Evolutionary conservation across 768 basidiomycete genomes (phyloP), one percentile per base, ranked within the genome.

Genomic region (Rhodotorula babjevae): DNA sequence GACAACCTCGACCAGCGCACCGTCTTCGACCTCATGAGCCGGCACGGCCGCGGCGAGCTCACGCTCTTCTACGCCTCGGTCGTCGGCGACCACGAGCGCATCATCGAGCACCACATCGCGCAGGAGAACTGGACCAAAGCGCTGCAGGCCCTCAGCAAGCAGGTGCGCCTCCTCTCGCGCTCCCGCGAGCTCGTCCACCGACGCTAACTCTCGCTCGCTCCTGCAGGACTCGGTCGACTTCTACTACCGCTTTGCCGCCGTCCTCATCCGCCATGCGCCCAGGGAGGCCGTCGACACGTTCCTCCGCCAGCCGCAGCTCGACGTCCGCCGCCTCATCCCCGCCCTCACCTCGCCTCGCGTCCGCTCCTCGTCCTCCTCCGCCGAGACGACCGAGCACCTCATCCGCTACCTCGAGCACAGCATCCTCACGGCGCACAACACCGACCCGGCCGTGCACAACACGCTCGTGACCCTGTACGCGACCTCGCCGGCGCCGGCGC

Each of bases 241-340:
- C 19, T 98, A 97, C 81, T 98, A 98, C 81, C 90, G 90, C 50
- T 95, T 93, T 80, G 90, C 91, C 2, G 85, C 93, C 14, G 89
- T 91, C 12, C 86, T 99, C 40, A 89, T 95, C 83, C 87, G 89
- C 18, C 86, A 93, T 77, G 87, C 87, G 10, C 90, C 96, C 1
- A 91, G 90, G 78, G 91, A 92, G 74, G 91, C 92, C 10, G 89
- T 97, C 47, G 93, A 97, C 78, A 87, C 90, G 1, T 98, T 93
- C 92, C 83, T 96, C 44, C 89, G 90, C 36, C 91, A 92, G 78
- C 83, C 89, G 5, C 82, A 86, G 7, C 83, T 98, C 31, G 88
- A 95, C 76, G 90, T 93, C 31, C 82, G 90, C 16, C 89, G 89
- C 16, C 87, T 99, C 46, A 87, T 98, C 62, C 94, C 96, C 16